Conservation (phyloP, 805 yeast species). For the Kodamaea hsintzibuensis region DNA sequence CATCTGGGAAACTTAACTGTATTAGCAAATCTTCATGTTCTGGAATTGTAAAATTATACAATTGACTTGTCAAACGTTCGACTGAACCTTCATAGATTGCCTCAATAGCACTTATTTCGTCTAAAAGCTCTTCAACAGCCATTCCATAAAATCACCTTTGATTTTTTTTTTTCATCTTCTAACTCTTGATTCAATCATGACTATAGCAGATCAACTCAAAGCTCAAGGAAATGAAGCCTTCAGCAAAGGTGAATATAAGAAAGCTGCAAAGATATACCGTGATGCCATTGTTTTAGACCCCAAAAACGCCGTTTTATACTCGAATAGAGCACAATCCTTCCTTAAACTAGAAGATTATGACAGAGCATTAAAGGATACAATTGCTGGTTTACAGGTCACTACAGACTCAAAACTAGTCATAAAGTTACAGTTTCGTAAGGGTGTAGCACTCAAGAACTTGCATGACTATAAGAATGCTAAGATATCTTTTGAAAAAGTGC, state of each 20-base stretch:
- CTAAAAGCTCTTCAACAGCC: conserved; percentile 52
- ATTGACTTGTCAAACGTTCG: conserved; percentile 34
- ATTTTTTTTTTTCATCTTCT: neutral
- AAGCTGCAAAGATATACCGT: conserved; percentile 55
- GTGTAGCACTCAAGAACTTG: conserved; percentile 38
- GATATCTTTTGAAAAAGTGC: conserved; percentile 33
- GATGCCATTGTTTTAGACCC: conserved; percentile 55
- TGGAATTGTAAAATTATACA: conserved; percentile 55
- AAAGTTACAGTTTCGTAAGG: conserved; percentile 56
- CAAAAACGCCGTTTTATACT: conserved; percentile 52
- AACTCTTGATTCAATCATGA: conserved; percentile 10
- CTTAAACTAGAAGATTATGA: conserved; percentile 51
- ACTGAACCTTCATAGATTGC: conserved; percentile 80
- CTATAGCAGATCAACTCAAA: conserved; percentile 33
- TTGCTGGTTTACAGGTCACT: conserved; percentile 43
- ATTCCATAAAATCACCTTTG: conserved; percentile 8
- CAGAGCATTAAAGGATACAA: conserved; percentile 51
- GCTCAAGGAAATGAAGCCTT: conserved; percentile 57
- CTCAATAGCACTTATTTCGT: conserved; percentile 80
- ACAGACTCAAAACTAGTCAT: conserved; percentile 33
- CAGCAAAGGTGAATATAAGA: conserved; percentile 39
- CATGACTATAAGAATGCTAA: conserved; percentile 25
- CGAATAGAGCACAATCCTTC: conserved; percentile 72
- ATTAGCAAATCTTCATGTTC: conserved; percentile 59
- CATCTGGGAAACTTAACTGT: conserved; percentile 69